Evolutionary conservation across 345 rosid genomes (phyloP).

Genomic region (Crucihimalaya himalaica): DNA sequence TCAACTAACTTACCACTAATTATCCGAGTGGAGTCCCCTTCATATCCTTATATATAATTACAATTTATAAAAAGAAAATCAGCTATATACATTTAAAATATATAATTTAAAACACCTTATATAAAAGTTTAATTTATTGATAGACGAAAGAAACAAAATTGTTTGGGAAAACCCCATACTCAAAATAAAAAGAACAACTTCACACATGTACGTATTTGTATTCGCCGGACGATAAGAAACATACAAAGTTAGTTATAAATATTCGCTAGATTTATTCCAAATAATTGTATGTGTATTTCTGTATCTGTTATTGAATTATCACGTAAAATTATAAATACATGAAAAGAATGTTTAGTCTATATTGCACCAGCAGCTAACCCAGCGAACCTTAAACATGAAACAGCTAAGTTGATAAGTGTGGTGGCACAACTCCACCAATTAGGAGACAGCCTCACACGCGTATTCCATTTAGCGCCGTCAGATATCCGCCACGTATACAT

Average conservation of each 20-base stretch:
- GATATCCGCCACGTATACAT: slow-evolving; percentile 7
- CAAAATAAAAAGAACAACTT: not conserved
- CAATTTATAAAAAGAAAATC: not conserved
- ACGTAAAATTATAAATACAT: slow-evolving; percentile 1
- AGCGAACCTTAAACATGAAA: slow-evolving; percentile 24
- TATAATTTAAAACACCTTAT: not conserved
- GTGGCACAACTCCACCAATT: slow-evolving; percentile 30
- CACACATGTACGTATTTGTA: not conserved
- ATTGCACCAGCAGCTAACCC: slow-evolving; percentile 14
- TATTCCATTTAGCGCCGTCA: not conserved
- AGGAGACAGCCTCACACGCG: slow-evolving; percentile 26
- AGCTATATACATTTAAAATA: not conserved
- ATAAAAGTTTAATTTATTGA: not conserved
- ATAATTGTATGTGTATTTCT: not conserved
- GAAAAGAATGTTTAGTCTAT: not conserved
- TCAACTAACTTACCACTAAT: not conserved
- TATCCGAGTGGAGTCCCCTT: not conserved
- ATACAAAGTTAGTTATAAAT: not conserved
- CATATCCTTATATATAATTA: not conserved
- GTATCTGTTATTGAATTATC: not conserved
- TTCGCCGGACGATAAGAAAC: not conserved
- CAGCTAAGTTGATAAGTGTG: slow-evolving; percentile 18
- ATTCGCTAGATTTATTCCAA: slow-evolving; percentile 8
- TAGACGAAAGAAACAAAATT: not conserved
- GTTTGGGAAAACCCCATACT: not conserved